Percentiles rank a stretch among this genome's conserved stretches.
Evolutionary conservation across 148 eudicot genomes (phyloP).

Genomic region (Limonium bicolor): DNA sequence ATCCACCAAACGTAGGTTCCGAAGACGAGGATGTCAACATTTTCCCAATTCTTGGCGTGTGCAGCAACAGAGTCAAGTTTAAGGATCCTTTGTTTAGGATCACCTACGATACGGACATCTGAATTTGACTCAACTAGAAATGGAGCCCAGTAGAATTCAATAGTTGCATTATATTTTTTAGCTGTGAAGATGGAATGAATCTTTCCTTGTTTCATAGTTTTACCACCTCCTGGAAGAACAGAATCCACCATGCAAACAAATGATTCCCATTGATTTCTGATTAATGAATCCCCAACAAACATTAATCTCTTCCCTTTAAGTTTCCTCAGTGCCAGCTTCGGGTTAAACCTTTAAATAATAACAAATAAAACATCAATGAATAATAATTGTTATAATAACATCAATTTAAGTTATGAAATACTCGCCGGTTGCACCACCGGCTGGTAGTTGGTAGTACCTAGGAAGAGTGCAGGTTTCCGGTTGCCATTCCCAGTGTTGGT

Average conservation of each 20-base stretch:
- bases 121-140: slow-evolving; percentile 48
- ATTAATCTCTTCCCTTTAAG: slow-evolving; percentile 53
- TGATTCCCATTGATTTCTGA: slow-evolving; percentile 58
- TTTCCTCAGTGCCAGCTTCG: slow-evolving; percentile 25
- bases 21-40: slow-evolving; percentile 49
- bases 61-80: slow-evolving; percentile 38
- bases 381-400: too few species aligned
- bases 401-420: too few species aligned
- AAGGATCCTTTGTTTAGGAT: slow-evolving; percentile 40
- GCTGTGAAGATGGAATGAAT: slow-evolving; percentile 28
- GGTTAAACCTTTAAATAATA: slow-evolving; percentile 47
- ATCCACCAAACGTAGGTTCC: slow-evolving; percentile 69
- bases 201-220: slow-evolving; percentile 32
- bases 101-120: slow-evolving; percentile 27
- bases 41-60: slow-evolving; percentile 43
- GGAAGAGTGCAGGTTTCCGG: slow-evolving; percentile 51
- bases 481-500: slow-evolving; percentile 52
- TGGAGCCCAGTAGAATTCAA: slow-evolving; percentile 81
- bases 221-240: slow-evolving; percentile 27
- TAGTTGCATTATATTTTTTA: slow-evolving; percentile 41
- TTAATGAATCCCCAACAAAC: slow-evolving; percentile 65
- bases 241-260: slow-evolving; percentile 51
- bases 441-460: slow-evolving; percentile 16
- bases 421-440: too few species aligned
- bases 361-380: too few species aligned